Evolutionary conservation across 2,329 filamentous ascomycete species (phyloP).

Genomic region (Pseudogymnoascus destructans): DNA sequence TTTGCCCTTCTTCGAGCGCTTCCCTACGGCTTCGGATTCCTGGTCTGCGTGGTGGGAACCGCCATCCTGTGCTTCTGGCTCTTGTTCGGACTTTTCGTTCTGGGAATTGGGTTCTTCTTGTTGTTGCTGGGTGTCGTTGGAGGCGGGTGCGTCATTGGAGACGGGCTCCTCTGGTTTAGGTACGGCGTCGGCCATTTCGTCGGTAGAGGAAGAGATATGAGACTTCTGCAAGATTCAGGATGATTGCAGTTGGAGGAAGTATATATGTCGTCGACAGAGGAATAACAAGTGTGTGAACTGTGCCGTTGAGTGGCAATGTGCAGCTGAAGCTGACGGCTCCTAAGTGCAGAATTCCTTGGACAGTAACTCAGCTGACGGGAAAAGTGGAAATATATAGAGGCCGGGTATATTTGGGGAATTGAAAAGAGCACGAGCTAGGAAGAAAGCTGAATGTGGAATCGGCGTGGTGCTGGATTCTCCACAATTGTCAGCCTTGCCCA

Average conservation of each 20-base stretch:
- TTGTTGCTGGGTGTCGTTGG: not conserved
- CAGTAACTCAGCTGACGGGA: not conserved
- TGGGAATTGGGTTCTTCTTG: not conserved
- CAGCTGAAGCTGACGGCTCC: not conserved
- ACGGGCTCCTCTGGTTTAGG: not conserved
- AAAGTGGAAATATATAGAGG: not conserved
- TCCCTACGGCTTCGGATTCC: not conserved
- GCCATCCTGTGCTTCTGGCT: not conserved
- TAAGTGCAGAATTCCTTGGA: not conserved
- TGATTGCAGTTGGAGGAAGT: not conserved
- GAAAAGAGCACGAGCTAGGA: not conserved
- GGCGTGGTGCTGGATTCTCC: not conserved
- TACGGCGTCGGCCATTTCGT: not conserved
- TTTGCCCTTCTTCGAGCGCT: conserved; percentile 2
- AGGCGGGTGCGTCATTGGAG: not conserved
- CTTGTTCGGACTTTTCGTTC: not conserved
- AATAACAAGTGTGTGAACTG: not conserved
- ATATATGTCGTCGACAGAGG: not conserved
- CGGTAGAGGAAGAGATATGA: not conserved
- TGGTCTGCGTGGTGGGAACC: not conserved
- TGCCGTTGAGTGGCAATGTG: not conserved
- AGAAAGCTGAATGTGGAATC: not conserved
- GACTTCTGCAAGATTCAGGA: not conserved
- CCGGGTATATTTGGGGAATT: not conserved
- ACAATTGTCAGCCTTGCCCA: no score